Evolutionary conservation across 2,329 filamentous ascomycete species (phyloP).

Genomic region (Polytolypa hystricis): DNA sequence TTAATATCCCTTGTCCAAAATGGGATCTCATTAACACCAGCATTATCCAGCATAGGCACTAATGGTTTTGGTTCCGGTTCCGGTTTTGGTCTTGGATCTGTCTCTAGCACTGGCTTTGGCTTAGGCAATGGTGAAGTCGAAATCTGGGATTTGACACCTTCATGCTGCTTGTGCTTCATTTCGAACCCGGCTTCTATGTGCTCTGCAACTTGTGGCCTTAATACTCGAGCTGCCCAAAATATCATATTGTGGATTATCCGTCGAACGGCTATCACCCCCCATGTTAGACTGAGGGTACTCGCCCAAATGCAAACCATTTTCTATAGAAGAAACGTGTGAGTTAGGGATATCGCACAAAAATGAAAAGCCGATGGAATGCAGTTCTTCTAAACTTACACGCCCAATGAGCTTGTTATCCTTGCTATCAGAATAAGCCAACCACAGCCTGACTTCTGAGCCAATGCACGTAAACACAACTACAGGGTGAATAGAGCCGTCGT

Average conservation of each 20-base stretch:
- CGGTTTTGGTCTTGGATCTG: background rate
- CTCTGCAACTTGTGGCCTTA: background rate
- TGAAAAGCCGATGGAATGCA: background rate
- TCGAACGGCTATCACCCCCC: background rate
- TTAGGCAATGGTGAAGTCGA: background rate
- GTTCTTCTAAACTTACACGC: constrained; percentile 1
- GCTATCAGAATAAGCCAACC: constrained; percentile 1
- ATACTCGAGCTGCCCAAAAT: constrained; percentile 3
- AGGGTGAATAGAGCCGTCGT: background rate
- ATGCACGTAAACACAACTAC: constrained; percentile 2
- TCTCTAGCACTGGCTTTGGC: background rate
- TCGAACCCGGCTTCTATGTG: background rate
- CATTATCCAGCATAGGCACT: too few species aligned
- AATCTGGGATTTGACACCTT: background rate
- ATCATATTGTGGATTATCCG: background rate
- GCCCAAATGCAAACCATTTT: constrained; percentile 1
- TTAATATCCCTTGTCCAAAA: too few species aligned
- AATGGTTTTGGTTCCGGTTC: too few species aligned
- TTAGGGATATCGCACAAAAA: background rate
- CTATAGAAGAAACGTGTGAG: background rate
- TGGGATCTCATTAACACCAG: too few species aligned
- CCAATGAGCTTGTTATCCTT: background rate
- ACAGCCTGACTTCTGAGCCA: background rate
- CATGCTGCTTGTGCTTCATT: too few species aligned
- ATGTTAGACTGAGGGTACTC: background rate